These are phyloP conservation scores for Bonia amplexicaulis DNA, from an alignment of 176 grass and related monocot species.

Conservation along the genomic window DNA sequence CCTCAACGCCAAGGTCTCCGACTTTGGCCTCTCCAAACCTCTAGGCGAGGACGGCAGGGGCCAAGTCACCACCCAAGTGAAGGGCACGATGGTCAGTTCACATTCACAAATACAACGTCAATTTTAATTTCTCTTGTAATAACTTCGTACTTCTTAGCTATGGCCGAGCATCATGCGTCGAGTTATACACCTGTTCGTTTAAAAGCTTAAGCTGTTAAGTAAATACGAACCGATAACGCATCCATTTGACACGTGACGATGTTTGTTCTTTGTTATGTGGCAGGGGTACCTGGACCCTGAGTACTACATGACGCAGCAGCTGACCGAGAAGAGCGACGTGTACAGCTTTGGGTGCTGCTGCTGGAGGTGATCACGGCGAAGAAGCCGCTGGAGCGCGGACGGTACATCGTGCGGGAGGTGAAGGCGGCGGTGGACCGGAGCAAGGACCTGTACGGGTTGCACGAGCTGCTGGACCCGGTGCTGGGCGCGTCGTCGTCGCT, in stretches of 20 bases:
- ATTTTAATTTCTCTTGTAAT: background rate
- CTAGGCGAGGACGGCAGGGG: slow-evolving; percentile 39
- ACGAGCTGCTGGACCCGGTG: slow-evolving; percentile 50
- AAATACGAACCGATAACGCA: too few species aligned
- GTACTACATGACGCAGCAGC: slow-evolving; percentile 91
- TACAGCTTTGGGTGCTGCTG: slow-evolving; percentile 88
- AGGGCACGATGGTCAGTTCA: slow-evolving; percentile 76
- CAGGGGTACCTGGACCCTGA: slow-evolving; percentile 73
- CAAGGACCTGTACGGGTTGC: slow-evolving; percentile 52
- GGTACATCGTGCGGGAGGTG: slow-evolving; percentile 65
- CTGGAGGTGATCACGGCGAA: slow-evolving; percentile 68
- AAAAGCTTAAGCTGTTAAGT: background rate
- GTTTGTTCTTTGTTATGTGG: too few species aligned
- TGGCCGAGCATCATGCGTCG: rapidly evolving
- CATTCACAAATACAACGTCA: background rate
- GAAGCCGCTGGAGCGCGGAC: slow-evolving; percentile 57
- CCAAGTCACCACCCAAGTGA: slow-evolving; percentile 63
- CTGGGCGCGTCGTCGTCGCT: slow-evolving; percentile 23
- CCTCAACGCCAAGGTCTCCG: slow-evolving; percentile 75
- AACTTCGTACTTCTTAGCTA: too few species aligned
- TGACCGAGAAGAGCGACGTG: slow-evolving; percentile 90
- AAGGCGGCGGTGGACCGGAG: slow-evolving; percentile 37
- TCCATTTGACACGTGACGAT: too few species aligned
- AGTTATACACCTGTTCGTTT: background rate
- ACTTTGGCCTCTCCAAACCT: slow-evolving; percentile 80